Conservation (phyloP, 176 grass and related monocot species). For the Poa pratensis region DNA sequence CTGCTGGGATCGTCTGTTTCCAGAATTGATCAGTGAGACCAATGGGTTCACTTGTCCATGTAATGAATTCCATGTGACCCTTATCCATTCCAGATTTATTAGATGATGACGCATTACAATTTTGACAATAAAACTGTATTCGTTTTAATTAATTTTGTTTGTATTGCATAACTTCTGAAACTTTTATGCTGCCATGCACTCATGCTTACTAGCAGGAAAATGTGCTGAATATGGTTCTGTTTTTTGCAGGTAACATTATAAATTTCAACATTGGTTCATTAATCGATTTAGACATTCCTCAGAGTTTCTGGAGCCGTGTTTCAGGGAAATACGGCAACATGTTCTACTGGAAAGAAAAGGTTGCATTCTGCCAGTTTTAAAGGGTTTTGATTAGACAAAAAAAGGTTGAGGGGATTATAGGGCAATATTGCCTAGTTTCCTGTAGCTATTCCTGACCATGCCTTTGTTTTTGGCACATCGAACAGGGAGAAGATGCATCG, state of each 20-base stretch:
- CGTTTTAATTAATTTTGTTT: neutral
- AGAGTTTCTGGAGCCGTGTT: constrained; percentile 88
- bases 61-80: neutral
- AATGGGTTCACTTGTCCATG: neutral
- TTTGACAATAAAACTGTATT: neutral
- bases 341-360: constrained; percentile 99
- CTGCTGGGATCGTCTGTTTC: neutral
- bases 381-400: neutral
- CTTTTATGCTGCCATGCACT: neutral
- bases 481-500: constrained; percentile 92
- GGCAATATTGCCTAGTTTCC: neutral
- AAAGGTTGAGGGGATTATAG: neutral
- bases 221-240: neutral
- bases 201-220: constrained; percentile 8
- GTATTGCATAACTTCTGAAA: neutral
- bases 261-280: constrained; percentile 88
- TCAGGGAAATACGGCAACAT: constrained; percentile 92
- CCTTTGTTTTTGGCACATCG: constrained; percentile 34
- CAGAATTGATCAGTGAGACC: neutral
- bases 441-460: neutral
- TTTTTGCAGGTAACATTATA: constrained; percentile 81
- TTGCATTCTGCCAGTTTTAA: constrained; percentile 15
- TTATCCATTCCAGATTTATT: neutral
- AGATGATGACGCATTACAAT: neutral
- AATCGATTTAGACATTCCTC: constrained; percentile 87